Evolutionary conservation across 2,329 filamentous ascomycete genomes (phyloP), one percentile per base, ranked within the genome.

Genomic region (Chaetomium globosum): DNA sequence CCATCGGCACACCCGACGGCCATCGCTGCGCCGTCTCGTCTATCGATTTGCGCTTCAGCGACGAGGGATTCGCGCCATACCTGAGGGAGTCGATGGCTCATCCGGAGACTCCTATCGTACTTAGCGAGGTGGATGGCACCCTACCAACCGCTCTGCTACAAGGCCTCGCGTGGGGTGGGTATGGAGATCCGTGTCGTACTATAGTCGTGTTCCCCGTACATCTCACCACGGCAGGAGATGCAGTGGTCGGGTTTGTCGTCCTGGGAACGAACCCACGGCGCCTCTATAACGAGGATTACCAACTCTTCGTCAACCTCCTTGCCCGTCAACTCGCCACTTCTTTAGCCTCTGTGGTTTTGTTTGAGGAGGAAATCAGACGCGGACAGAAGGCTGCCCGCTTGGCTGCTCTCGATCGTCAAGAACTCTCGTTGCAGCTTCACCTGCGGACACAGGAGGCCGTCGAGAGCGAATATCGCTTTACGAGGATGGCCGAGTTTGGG

Each of bases 401-500:
- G 39, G 91, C 91, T 10, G 90, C 90, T 2, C 79, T 91, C 67
- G 91, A 95, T 75, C 87, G 89, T 1, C 89, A 92, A 69, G 88
- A 92, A 72, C 82, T 95, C 3, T 91, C 89, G 0, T 85, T 91
- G 74, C 89, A 94, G 73, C 81, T 95, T 16, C 87, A 87, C 52
- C 81, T 89, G 21, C 80, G 85, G 36, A 87, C 86, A 0, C 82
- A 85, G 70, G 85, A 89, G 71, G 85, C 85, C 0, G 80, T 83
- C 51, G 86, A 89, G 71, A 87, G 87, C 73, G 91, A 95, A 74
- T 88, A 89, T 36, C 89, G 89, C 65, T 95, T 95, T 74, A 92
- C 90, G 0, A 83, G 90, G 53, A 93, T 95, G 89, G 90, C 91
- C 2, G 91, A 93, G 73, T 91, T 92, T 68, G 89, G 90, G 0